These are phyloP conservation scores for Trichosanthes truncata DNA, from an alignment of 306 rosid species.

Conservation along the genomic window DNA sequence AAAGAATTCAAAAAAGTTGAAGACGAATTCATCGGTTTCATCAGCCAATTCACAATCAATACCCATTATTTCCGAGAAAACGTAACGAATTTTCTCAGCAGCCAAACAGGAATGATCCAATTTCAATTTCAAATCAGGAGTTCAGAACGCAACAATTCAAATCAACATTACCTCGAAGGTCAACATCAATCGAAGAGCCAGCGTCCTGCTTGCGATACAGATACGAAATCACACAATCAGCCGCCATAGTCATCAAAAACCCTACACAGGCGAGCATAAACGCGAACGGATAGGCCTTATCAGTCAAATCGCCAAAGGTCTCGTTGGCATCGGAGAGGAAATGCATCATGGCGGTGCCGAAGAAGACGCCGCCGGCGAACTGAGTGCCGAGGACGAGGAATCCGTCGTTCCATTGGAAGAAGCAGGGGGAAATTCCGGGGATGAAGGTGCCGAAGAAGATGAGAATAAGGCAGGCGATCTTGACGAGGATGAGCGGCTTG, in stretches of 20 bases:
- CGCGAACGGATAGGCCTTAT: slow-evolving; percentile 50
- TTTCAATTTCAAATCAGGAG: not conserved
- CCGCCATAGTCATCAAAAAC: slow-evolving; percentile 53
- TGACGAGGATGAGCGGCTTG: slow-evolving; percentile 34
- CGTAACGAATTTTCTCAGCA: not conserved
- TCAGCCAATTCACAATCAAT: not conserved
- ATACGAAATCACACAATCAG: slow-evolving; percentile 41
- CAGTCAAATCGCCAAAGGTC: slow-evolving; percentile 46
- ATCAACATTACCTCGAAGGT: slow-evolving; percentile 29
- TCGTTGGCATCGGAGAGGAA: slow-evolving; percentile 57
- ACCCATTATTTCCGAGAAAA: not conserved
- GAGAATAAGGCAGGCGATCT: slow-evolving; percentile 43
- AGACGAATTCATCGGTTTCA: not conserved
- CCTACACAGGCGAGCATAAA: slow-evolving; percentile 62
- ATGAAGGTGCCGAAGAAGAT: slow-evolving; percentile 52
- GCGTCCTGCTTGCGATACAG: slow-evolving; percentile 21
- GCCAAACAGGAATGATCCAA: not conserved
- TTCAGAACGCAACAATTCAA: not conserved
- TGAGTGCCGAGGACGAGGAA: slow-evolving; percentile 64
- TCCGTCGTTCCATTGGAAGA: slow-evolving; percentile 60
- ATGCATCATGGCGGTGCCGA: slow-evolving; percentile 80
- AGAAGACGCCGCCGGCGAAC: slow-evolving; percentile 65
- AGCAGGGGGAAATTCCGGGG: slow-evolving; percentile 49
- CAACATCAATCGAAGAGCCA: not conserved
- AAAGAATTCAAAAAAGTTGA: not conserved